A percentile compares a stretch with the other conserved stretches of the same genome.
phyloP scores from a whole-genome alignment of 108 stramenopile genomes.

The Discostella stelligeroides region DNA sequence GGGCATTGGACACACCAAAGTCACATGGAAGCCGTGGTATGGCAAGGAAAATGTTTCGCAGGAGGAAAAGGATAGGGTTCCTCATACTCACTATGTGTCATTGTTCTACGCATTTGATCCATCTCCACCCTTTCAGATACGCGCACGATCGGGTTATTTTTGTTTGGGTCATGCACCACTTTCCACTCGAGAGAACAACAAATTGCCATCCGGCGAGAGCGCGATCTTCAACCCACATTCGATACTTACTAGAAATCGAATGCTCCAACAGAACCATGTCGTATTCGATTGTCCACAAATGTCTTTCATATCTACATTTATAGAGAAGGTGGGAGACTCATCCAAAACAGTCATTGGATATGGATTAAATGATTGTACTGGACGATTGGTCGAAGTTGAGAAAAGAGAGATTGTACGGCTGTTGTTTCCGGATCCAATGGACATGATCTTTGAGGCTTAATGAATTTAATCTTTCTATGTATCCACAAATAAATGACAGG shows the following conservation, averaged over 20 bases:
- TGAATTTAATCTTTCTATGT: too few relatives aligned
- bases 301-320: slow-evolving; percentile 52
- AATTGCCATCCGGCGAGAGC: slow-evolving; percentile 21
- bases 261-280: slow-evolving; percentile 31
- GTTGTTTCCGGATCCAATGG: slow-evolving; percentile 42
- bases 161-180: slow-evolving; percentile 42
- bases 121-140: slow-evolving; percentile 42
- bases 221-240: slow-evolving; percentile 44
- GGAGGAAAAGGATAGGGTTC: slow-evolving; percentile 29
- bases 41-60: slow-evolving; percentile 17
- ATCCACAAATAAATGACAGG: too few relatives aligned
- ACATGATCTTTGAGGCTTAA: slow-evolving; percentile 31
- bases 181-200: slow-evolving; percentile 5
- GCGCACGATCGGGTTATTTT: slow-evolving; percentile 51
- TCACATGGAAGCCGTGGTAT: slow-evolving; percentile 44
- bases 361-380: slow-evolving; percentile 65
- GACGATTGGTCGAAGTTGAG: slow-evolving; percentile 48
- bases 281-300: slow-evolving; percentile 58
- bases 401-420: slow-evolving; percentile 49
- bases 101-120: slow-evolving; percentile 51
- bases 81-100: slow-evolving; percentile 48
- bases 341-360: slow-evolving; percentile 52
- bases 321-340: slow-evolving; percentile 42
- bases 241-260: slow-evolving; percentile 27
- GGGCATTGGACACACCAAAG: slow-evolving; percentile 49